phyloP scores from a whole-genome alignment of 2,329 filamentous ascomycete genomes.

The Talaromyces sp. region DNA sequence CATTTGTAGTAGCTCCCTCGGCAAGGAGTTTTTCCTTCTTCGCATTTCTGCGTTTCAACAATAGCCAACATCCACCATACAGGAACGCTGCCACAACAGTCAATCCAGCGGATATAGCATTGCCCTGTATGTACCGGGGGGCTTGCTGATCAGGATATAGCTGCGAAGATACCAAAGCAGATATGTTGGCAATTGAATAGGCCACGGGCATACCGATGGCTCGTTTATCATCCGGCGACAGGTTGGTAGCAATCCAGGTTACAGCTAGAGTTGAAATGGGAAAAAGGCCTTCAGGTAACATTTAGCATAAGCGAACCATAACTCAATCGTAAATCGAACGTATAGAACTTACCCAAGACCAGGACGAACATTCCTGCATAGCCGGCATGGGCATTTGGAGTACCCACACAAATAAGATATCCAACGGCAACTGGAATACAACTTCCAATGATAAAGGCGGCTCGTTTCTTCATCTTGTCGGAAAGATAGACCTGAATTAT shows the following conservation, averaged over 20 bases:
- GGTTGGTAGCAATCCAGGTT: conserved; percentile 1
- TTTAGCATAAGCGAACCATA: too few relatives aligned
- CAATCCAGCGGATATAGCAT: conserved; percentile 13
- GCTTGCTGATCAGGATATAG: conserved; percentile 9
- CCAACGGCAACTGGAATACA: conserved; percentile 8
- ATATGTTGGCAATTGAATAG: conserved; percentile 11
- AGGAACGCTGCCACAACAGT: conserved; percentile 4
- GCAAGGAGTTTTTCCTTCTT: conserved; percentile 8
- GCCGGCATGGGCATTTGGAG: background rate
- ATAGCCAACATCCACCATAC: background rate
- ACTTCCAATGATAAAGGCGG: conserved; percentile 5
- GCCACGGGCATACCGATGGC: conserved; percentile 9
- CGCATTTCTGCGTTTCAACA: conserved; percentile 4
- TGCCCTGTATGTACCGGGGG: conserved; percentile 10
- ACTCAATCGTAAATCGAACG: too few relatives aligned
- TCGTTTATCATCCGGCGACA: conserved; percentile 12
- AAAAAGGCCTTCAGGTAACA: background rate
- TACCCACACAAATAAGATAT: conserved; percentile 10
- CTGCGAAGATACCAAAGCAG: conserved; percentile 8
- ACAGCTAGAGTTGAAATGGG: conserved; percentile 13
- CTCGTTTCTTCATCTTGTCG: background rate
- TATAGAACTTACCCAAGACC: conserved; percentile 1
- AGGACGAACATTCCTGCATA: conserved; percentile 16
- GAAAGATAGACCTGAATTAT: conserved; percentile 4
- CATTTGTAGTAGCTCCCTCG: conserved; percentile 10